A percentile compares a stretch with the other conserved stretches of the same genome.
Conservation (phyloP, 2,329 filamentous ascomycete species). For the Blastomyces emzantsi region DNA sequence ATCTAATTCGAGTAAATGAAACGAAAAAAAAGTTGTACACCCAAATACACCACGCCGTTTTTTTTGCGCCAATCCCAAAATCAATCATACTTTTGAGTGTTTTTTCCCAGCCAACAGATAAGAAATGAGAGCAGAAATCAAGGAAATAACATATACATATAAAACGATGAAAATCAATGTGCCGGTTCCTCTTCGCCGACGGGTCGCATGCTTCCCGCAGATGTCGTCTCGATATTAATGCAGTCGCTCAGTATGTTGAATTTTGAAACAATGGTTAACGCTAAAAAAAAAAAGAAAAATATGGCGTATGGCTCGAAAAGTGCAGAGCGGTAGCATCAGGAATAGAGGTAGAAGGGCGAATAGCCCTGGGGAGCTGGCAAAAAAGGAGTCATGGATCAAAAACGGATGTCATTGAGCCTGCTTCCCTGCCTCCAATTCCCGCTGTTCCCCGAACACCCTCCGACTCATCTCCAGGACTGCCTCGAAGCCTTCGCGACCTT, state of each 20-base stretch:
- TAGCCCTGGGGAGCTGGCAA: neutral
- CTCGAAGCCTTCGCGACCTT: slow-evolving; percentile 92
- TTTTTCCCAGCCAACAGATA: neutral
- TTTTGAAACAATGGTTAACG: slow-evolving; percentile 10
- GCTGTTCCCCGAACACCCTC: slow-evolving; percentile 83
- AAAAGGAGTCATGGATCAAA: neutral
- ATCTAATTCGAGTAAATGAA: slow-evolving; percentile 2
- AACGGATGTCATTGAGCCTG: slow-evolving; percentile 13
- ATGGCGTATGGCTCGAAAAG: neutral
- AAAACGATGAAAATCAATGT: neutral
- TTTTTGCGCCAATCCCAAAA: neutral
- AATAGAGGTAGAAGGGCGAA: neutral
- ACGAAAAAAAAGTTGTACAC: neutral
- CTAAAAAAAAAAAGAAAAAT: slow-evolving; percentile 5
- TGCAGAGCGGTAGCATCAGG: neutral
- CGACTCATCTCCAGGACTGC: slow-evolving; percentile 87
- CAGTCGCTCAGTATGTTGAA: slow-evolving; percentile 22
- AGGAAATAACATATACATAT: neutral
- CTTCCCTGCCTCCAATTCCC: slow-evolving; percentile 50
- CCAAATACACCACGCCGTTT: neutral
- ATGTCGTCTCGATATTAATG: slow-evolving; percentile 10
- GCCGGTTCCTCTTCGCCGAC: neutral
- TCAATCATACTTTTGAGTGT: neutral
- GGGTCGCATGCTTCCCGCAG: slow-evolving; percentile 1
- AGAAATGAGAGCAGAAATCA: neutral